phyloP scores from a whole-genome alignment of 176 grass and related monocot species.

The Avena insularis region DNA sequence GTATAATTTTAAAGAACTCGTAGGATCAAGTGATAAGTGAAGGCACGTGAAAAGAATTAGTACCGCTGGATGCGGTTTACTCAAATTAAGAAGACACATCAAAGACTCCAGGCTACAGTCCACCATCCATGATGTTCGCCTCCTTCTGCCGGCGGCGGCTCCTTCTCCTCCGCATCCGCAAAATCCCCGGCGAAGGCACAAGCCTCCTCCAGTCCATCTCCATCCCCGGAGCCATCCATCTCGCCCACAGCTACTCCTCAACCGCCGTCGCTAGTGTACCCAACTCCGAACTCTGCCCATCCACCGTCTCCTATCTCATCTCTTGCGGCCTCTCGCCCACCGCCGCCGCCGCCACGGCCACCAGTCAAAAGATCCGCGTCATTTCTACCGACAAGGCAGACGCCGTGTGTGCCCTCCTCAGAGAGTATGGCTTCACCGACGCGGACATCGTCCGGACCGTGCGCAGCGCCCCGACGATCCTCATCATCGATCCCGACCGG shows the following conservation, averaged over 20 bases:
- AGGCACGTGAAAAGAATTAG: too few relatives aligned
- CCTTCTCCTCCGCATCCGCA: neutral
- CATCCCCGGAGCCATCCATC: neutral
- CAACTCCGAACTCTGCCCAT: neutral
- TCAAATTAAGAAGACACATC: too few relatives aligned
- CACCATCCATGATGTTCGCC: constrained; percentile 20
- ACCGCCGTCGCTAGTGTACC: neutral
- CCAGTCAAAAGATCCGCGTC: neutral
- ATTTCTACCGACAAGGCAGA: constrained; percentile 17
- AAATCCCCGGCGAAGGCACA: neutral
- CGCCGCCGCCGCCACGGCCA: neutral
- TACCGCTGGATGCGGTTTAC: too few relatives aligned
- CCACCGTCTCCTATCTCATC: constrained; percentile 36
- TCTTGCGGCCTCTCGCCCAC: constrained; percentile 38
- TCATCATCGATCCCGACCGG: constrained; percentile 21
- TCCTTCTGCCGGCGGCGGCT: constrained; percentile 32
- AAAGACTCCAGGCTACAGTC: too few relatives aligned
- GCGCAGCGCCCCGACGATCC: neutral
- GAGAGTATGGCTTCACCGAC: constrained; percentile 48
- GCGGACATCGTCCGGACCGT: constrained; percentile 21
- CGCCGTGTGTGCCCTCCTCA: constrained; percentile 41
- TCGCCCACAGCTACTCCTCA: neutral
- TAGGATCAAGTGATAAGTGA: too few relatives aligned
- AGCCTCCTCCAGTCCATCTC: neutral
- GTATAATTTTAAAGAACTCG: too few relatives aligned